Evolutionary conservation across 2,329 filamentous ascomycete genomes (phyloP).

Genomic region (Paramyrothecium sp.): DNA sequence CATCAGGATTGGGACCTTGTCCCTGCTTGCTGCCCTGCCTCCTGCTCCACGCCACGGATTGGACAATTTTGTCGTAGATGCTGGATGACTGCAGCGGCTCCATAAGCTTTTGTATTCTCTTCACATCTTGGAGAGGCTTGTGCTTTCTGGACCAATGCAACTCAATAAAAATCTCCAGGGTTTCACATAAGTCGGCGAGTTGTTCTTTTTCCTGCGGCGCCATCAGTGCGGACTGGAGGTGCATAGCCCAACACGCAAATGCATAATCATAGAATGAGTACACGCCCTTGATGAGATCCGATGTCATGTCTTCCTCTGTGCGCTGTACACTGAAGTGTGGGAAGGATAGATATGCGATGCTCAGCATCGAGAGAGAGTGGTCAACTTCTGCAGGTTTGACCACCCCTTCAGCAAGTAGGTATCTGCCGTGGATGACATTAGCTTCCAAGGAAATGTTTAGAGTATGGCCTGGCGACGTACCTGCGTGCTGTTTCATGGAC

Average conservation of each 20-base stretch:
- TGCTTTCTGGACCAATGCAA: not conserved
- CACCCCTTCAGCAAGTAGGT: not conserved
- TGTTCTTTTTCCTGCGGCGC: not conserved
- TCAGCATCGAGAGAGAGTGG: not conserved
- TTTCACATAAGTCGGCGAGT: not conserved
- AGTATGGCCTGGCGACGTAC: not conserved
- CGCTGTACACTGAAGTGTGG: not conserved
- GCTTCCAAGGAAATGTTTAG: not conserved
- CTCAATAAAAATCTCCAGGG: not conserved
- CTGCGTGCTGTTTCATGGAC: conserved; percentile 8
- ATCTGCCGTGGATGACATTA: not conserved
- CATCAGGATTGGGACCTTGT: not conserved
- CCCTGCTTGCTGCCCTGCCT: not conserved
- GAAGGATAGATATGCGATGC: conserved; percentile 6
- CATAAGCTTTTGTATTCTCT: not conserved
- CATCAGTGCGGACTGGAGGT: not conserved
- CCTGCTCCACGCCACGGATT: not conserved
- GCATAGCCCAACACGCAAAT: conserved; percentile 5
- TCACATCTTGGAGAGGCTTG: not conserved
- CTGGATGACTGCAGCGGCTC: not conserved
- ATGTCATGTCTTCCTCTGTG: not conserved
- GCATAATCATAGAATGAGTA: conserved; percentile 8
- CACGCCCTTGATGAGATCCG: not conserved
- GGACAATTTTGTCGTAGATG: not conserved
- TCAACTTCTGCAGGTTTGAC: not conserved